Base-by-base conservation (phyloP, 2,329 filamentous ascomycete genomes). In the Nemania sp. region DNA sequence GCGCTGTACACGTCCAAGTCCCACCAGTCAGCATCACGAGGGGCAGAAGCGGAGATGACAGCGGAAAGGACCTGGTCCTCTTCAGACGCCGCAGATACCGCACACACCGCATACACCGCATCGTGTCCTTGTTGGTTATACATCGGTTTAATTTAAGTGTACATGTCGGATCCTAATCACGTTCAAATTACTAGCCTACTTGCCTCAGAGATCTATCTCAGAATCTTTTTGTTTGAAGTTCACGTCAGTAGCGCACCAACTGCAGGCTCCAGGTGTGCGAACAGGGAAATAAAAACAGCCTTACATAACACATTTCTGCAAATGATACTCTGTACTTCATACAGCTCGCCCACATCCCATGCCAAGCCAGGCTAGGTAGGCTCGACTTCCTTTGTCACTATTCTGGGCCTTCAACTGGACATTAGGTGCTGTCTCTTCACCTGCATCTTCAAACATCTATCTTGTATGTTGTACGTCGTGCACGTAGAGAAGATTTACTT, bases 151-250 rank as follows among this genome's bases (percentile, higher is more conserved):
- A 3, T 8, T 30, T 8, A 28, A 28, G 11, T 22, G 22, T 28
- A 30, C n/a, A n/a, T n/a, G n/a, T n/a, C n/a, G n/a, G n/a, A n/a
- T n/a, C n/a, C n/a, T n/a, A n/a, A 56, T 37, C 26, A 20, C 23
- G 46, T 33, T 52, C 56, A 49, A 40, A 48, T 49, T 24, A 48
- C 52, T 48, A 42, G 42, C 43, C 20, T 44, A 15, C 45, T 37
- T 48, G 31, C 23, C n/a, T n/a, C n/a, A n/a, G n/a, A n/a, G n/a
- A n/a, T n/a, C n/a, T n/a, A n/a, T n/a, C n/a, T n/a, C n/a, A n/a
- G n/a, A n/a, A n/a, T n/a, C n/a, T n/a, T n/a, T n/a, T 31, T 37
- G 46, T 26, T 30, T 20, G 39, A 40, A 41, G 11, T 22, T 19
- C 40, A 40, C 22, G 33, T 37, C 24, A 28, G 15, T 11, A 40